Evolutionary conservation across 1,139 yeast genomes (phyloP).

Genomic region (Nakaseomyces sp.): DNA sequence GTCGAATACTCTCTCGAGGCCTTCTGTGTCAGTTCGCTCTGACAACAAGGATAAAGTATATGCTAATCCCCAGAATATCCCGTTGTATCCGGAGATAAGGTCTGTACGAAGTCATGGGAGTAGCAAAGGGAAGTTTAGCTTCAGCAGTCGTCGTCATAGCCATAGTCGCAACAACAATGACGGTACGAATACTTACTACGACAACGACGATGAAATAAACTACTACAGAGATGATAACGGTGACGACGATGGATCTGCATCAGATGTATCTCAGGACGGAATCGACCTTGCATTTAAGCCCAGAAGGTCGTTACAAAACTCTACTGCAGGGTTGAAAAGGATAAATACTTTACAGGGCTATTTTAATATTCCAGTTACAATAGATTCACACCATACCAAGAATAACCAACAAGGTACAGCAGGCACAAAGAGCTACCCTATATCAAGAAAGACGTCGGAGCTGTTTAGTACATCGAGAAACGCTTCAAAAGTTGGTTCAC

Average conservation of each 20-base stretch:
- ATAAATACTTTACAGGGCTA: constrained; percentile 13
- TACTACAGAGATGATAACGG: constrained; percentile 1
- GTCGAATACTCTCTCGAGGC: neutral
- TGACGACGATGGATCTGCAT: neutral
- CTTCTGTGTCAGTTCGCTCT: neutral
- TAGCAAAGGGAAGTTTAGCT: neutral
- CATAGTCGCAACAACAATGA: neutral
- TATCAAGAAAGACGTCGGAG: constrained; percentile 1
- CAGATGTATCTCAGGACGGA: constrained; percentile 8
- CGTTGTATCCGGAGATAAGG: constrained; percentile 1
- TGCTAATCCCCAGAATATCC: neutral
- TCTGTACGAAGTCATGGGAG: constrained; percentile 2
- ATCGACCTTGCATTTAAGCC: constrained; percentile 12
- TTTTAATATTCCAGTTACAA: constrained; percentile 18
- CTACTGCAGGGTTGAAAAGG: constrained; percentile 18
- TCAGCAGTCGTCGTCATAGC: neutral
- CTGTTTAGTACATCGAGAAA: neutral
- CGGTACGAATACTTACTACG: neutral
- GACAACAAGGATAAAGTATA: neutral
- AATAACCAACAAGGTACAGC: neutral
- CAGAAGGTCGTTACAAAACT: constrained; percentile 21
- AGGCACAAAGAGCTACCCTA: constrained; percentile 1
- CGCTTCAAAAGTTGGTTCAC: constrained; percentile 3
- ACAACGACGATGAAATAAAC: constrained; percentile 4
- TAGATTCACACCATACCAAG: constrained; percentile 10